phyloP scores from a whole-genome alignment of 108 stramenopile genomes.

The Cyclostephanos tholiformis region DNA sequence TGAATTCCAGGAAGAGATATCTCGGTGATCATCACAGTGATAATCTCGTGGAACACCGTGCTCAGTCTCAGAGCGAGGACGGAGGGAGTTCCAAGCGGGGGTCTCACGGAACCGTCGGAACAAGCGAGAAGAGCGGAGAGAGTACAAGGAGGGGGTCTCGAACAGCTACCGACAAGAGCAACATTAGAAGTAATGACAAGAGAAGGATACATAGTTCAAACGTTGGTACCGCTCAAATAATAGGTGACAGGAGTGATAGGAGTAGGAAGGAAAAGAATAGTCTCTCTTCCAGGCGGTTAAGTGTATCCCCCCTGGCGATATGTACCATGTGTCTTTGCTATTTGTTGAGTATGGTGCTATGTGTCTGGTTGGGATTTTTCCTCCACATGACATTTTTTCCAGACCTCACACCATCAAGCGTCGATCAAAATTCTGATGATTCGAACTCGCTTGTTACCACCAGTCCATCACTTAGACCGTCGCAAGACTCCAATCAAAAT shows the following conservation, averaged over 20 bases:
- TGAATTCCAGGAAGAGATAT: background rate
- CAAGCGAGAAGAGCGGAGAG: background rate
- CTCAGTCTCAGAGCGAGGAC: background rate
- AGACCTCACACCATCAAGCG: background rate
- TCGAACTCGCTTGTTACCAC: background rate
- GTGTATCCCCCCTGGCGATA: conserved; percentile 2
- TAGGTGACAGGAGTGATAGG: background rate
- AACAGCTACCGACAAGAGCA: background rate
- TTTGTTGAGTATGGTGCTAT: background rate
- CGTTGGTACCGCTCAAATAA: background rate
- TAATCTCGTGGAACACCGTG: background rate
- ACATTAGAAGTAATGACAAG: background rate
- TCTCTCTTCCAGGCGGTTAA: background rate
- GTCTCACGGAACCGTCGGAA: too few relatives aligned
- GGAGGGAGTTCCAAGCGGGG: background rate
- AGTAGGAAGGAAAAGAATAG: background rate
- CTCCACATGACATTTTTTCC: conserved; percentile 13
- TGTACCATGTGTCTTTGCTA: conserved; percentile 16
- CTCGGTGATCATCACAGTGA: too few relatives aligned
- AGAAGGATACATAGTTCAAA: background rate
- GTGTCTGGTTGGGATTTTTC: conserved; percentile 16
- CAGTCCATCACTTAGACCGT: conserved; percentile 1
- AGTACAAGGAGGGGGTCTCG: background rate
- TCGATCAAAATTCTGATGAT: background rate
- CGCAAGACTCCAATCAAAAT: background rate